phyloP scores from a whole-genome alignment of 1,284 basidiomycete species.

The Cryptococcus hybrid region DNA sequence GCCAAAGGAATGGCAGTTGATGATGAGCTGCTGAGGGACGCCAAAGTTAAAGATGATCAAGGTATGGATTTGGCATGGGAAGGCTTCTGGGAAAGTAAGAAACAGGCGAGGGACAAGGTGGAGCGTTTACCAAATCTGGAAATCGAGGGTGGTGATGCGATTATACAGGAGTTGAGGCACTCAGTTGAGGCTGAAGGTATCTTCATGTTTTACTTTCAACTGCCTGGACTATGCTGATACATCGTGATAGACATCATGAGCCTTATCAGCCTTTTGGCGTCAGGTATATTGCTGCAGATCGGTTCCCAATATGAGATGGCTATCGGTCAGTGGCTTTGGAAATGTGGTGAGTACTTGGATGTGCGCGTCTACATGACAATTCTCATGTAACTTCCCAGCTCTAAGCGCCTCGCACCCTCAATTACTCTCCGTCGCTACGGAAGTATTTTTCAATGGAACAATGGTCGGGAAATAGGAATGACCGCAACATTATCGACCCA shows the following conservation, averaged over 20 bases:
- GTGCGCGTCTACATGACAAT: background rate
- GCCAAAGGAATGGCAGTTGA: slow-evolving; percentile 13
- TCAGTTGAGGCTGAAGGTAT: background rate
- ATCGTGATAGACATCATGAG: background rate
- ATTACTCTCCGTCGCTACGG: background rate
- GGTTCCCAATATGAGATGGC: background rate
- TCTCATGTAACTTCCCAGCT: background rate
- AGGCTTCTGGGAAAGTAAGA: slow-evolving; percentile 15
- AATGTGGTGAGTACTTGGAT: background rate
- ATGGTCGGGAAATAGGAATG: background rate
- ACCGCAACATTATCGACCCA: background rate
- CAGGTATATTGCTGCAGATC: background rate
- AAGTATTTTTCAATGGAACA: background rate
- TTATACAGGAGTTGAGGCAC: background rate
- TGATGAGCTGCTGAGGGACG: slow-evolving; percentile 12
- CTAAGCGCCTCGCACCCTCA: background rate
- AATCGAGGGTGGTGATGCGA: background rate
- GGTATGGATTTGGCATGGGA: slow-evolving; percentile 9
- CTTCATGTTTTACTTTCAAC: background rate
- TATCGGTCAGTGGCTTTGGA: background rate
- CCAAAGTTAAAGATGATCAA: background rate
- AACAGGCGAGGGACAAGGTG: background rate
- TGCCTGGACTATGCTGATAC: background rate
- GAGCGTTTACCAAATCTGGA: background rate
- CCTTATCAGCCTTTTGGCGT: slow-evolving; percentile 2